These are phyloP conservation scores for Colletotrichum eremochloae DNA, from an alignment of 2,329 filamentous ascomycete genomes.

Conservation along the genomic window DNA sequence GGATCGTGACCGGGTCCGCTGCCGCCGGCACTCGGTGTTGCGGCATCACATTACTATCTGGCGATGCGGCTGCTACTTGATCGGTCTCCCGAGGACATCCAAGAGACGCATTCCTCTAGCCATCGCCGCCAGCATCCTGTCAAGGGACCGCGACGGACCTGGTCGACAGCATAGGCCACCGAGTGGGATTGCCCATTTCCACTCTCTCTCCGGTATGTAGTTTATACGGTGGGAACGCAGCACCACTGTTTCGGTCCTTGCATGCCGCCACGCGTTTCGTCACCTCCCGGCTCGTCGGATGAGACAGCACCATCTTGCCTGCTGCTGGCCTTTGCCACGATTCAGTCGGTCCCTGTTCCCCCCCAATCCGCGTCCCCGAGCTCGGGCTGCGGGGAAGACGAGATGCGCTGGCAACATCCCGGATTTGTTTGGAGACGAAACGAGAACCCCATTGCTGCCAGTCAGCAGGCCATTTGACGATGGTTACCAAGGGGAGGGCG, in stretches of 20 bases:
- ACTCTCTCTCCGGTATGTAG: background rate
- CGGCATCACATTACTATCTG: background rate
- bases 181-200: background rate
- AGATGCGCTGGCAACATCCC: conserved; percentile 10
- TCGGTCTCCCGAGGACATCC: background rate
- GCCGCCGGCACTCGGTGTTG: conserved; percentile 17
- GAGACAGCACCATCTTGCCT: background rate
- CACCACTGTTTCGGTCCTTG: conserved; percentile 19
- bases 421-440: background rate
- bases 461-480: background rate
- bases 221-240: conserved; percentile 16
- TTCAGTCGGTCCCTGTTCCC: background rate
- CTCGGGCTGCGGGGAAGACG: conserved; percentile 24
- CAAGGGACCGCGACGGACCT: background rate
- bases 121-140: background rate
- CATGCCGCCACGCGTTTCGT: conserved; percentile 29
- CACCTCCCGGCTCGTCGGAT: conserved; percentile 22
- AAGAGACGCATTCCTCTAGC: background rate
- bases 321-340: conserved; percentile 7
- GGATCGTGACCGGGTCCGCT: conserved; percentile 3
- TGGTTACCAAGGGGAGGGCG: background rate
- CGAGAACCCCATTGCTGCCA: background rate
- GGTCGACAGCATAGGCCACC: background rate
- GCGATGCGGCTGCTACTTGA: conserved; percentile 1
- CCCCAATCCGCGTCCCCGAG: conserved; percentile 1